Evolutionary conservation across 2,329 filamentous ascomycete species (phyloP), one percentile per base, ranked within the genome.

Genomic region (Trichoderma koningiopsis): DNA sequence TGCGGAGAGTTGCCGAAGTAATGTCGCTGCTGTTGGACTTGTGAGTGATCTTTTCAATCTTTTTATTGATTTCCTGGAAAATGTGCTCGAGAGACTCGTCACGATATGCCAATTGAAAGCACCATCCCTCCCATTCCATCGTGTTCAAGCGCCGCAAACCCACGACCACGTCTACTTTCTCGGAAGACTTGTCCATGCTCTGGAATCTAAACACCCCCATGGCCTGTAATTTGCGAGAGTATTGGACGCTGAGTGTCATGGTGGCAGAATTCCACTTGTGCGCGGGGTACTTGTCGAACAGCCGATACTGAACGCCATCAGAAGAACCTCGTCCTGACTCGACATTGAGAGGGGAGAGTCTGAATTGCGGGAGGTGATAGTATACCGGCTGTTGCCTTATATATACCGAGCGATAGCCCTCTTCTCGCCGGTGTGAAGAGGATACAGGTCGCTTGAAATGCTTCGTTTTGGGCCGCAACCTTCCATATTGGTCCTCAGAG

Each of bases 41-140:
- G 22, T 33, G 22, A 8, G 47, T 59, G 6, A 55, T 59, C 24
- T 22, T 29, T 8, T 67, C 68, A 35, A 69, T 69, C 22, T 31
- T 31, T 10, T 60, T 49, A 33, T 69, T 69, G 22, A 66, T 37
- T 3, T 69, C n/a, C 8, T 57, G 60, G 24, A 66, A 69, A 2
- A 43, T 24, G 11, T 58, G 16, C 24, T 69, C 68, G 16, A 69
- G 68, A 4, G 68, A 31, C 2, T 11, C 16, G 16, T 40, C 35
- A 8, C 61, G 61, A n/a, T 43, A 43, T 19, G 33, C 58, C 19
- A 59, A 4, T 43, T 69, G 68, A 7, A 69, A 69, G 33, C 68
- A 69, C 68, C 68, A 69, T 11, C 68, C 68, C 11, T 69, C 61
- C 68, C 68, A 69, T 27, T 66, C 68, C 68, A 69, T 69, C 4